Conservation (phyloP, 805 yeast genomes). For the Candida argentea region DNA sequence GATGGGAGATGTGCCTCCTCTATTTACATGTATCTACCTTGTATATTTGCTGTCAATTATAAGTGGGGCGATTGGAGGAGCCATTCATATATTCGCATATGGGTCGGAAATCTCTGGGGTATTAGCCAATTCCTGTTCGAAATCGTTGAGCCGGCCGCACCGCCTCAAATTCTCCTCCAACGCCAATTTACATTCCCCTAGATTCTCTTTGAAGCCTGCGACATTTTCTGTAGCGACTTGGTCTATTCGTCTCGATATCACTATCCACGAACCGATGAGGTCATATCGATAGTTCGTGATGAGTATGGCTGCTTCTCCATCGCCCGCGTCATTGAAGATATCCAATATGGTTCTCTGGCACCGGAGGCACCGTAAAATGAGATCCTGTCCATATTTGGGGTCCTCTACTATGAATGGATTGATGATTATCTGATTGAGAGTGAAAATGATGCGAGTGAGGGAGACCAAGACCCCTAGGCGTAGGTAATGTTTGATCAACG, state of each 20-base stretch:
- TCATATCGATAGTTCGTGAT: conserved; percentile 21
- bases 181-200: no score
- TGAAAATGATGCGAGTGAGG: conserved; percentile 17
- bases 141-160: no score
- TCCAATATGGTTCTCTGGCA: conserved; percentile 14
- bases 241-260: no score
- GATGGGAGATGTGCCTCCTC: neutral
- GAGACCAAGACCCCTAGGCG: conserved; percentile 12
- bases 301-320: conserved; percentile 9
- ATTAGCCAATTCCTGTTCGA: no score
- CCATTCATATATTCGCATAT: no score
- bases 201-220: no score
- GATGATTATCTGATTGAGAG: conserved; percentile 20
- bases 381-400: conserved; percentile 6
- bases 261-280: conserved; percentile 26
- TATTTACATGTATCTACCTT: neutral
- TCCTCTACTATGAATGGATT: conserved; percentile 19
- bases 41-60: neutral
- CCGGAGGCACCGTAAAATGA: conserved; percentile 10
- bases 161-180: no score
- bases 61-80: neutral
- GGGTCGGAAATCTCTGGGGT: no score
- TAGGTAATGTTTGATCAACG: conserved; percentile 4
- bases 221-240: no score
- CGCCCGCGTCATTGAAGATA: conserved; percentile 6